Evolutionary conservation across 371 early-diverging fungal genomes (phyloP).

Genomic region (Mortierella sp.): DNA sequence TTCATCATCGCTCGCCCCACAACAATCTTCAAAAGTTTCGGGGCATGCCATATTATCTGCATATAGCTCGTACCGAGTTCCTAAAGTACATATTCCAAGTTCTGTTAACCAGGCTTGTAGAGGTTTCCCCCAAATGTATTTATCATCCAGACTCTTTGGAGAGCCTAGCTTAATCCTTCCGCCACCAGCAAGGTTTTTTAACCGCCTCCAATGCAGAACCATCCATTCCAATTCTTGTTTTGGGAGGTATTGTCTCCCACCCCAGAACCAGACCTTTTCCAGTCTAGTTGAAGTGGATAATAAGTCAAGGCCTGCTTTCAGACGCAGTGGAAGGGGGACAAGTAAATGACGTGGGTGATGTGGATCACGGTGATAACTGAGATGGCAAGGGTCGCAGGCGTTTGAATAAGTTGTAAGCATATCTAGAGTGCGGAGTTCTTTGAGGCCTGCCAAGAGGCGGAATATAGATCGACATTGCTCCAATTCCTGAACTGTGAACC

Average conservation of each 20-base stretch:
- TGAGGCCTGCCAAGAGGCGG: constrained; percentile 2
- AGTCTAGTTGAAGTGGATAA: neutral
- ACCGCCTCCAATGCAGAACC: constrained; percentile 8
- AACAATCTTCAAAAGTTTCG: neutral
- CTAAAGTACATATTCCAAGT: constrained; percentile 4
- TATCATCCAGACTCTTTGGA: neutral
- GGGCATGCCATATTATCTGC: neutral
- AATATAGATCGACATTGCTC: constrained; percentile 7
- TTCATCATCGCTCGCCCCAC: neutral
- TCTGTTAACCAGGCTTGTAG: constrained; percentile 1
- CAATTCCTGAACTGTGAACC: neutral
- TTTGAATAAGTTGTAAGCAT: constrained; percentile 1
- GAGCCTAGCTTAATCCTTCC: neutral
- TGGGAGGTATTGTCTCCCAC: constrained; percentile 10
- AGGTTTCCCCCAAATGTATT: neutral
- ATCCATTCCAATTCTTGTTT: constrained; percentile 12
- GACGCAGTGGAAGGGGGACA: constrained; percentile 5
- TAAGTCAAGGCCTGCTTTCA: constrained; percentile 11
- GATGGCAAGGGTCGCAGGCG: neutral
- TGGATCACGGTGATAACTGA: neutral
- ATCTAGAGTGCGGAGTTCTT: neutral
- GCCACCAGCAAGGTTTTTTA: neutral
- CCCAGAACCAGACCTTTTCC: constrained; percentile 15
- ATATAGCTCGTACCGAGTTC: neutral
- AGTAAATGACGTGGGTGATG: neutral